A percentile compares a stretch with the other conserved stretches of the same genome.
phyloP scores from a whole-genome alignment of 2,329 filamentous ascomycete species.

The Cladophialophora exuberans region DNA sequence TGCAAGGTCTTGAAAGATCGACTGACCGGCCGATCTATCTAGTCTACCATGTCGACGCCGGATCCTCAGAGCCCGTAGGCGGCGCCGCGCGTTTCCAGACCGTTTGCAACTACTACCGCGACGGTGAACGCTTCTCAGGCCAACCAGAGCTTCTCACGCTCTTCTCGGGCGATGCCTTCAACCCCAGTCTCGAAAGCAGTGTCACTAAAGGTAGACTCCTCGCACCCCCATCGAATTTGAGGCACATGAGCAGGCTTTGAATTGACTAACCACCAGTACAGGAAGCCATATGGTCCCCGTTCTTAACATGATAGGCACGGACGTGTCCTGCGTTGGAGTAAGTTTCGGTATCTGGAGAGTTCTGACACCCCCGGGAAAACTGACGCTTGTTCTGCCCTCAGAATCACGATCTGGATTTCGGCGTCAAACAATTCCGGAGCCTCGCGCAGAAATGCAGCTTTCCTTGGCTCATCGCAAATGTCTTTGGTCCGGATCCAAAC shows the following conservation, averaged over 20 bases:
- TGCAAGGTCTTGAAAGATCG: background rate
- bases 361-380: background rate
- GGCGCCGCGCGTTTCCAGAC: conserved; percentile 81
- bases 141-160: conserved; percentile 73
- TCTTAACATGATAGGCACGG: conserved; percentile 75
- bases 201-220: conserved; percentile 75
- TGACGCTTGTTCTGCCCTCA: conserved; percentile 38
- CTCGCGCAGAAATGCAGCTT: conserved; percentile 76
- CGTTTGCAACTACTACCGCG: conserved; percentile 73
- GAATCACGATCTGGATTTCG: conserved; percentile 94
- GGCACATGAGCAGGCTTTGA: conserved; percentile 5
- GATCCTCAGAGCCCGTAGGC: conserved; percentile 64
- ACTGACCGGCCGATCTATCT: background rate
- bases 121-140: conserved; percentile 61
- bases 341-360: conserved; percentile 38
- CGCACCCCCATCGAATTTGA: background rate
- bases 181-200: conserved; percentile 84
- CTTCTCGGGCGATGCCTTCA: conserved; percentile 92
- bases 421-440: conserved; percentile 76
- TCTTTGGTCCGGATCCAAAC: no score
- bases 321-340: conserved; percentile 81
- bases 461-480: conserved; percentile 88
- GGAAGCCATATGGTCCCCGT: conserved; percentile 81
- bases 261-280: conserved; percentile 15
- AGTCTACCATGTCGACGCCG: conserved; percentile 80